Conservation (phyloP, 495 filamentous ascomycete species). For the Extremus antarcticus region DNA sequence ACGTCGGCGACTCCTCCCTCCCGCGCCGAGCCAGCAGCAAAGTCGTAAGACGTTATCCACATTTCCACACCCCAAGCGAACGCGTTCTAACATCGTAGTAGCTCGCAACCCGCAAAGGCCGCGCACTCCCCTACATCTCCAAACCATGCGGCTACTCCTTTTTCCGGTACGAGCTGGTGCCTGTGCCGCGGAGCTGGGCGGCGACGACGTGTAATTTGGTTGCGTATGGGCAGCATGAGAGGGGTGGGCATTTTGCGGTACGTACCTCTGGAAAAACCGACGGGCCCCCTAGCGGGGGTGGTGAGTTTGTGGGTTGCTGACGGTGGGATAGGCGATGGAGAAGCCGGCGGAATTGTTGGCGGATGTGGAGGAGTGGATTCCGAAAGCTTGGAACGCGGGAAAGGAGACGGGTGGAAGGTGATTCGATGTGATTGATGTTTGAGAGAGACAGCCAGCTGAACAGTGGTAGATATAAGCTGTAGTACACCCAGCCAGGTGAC, state of each 20-base stretch:
- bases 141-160: slow-evolving; percentile 51
- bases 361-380: slow-evolving; percentile 49
- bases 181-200: slow-evolving; percentile 41
- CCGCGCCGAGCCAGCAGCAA: neutral
- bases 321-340: slow-evolving; percentile 37
- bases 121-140: neutral
- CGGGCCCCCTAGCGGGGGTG: too few relatives aligned
- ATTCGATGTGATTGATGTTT: neutral
- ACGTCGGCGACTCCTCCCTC: too few relatives aligned
- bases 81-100: slow-evolving; percentile 11
- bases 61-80: slow-evolving; percentile 24
- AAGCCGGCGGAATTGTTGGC: slow-evolving; percentile 40
- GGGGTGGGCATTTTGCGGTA: slow-evolving; percentile 52
- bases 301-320: too few relatives aligned
- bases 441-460: neutral
- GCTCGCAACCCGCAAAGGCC: neutral
- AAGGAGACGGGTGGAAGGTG: neutral
- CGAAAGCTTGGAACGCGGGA: slow-evolving; percentile 27
- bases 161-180: slow-evolving; percentile 45
- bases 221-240: slow-evolving; percentile 37
- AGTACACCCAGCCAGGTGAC: neutral
- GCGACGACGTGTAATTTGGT: slow-evolving; percentile 40
- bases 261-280: too few relatives aligned
- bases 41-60: neutral
- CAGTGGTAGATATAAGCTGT: neutral